Conservation (phyloP, 2,329 filamentous ascomycete species). For the Fusarium redolens region DNA sequence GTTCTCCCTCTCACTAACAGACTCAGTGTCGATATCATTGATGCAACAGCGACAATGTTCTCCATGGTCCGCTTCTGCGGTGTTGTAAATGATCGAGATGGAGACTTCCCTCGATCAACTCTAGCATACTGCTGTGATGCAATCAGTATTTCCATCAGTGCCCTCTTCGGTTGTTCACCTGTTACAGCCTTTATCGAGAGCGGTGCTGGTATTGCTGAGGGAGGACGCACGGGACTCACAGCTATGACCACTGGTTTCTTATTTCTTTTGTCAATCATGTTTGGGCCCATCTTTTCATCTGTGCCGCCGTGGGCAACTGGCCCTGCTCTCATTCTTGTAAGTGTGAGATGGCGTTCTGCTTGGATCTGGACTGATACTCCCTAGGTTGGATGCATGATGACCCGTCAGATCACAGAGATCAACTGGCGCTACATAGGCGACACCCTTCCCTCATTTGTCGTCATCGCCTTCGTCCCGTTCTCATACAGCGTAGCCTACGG, state of each 20-base stretch:
- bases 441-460: slow-evolving; percentile 81
- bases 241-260: slow-evolving; percentile 73
- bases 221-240: slow-evolving; percentile 75
- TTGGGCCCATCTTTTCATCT: slow-evolving; percentile 76
- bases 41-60: slow-evolving; percentile 77
- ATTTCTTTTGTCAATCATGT: slow-evolving; percentile 76
- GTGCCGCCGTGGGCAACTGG: slow-evolving; percentile 82
- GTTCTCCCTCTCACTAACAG: rapidly evolving
- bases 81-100: slow-evolving; percentile 67
- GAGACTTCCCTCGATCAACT: slow-evolving; percentile 83
- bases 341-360: rapidly evolving
- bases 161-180: slow-evolving; percentile 73
- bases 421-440: slow-evolving; percentile 87
- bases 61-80: slow-evolving; percentile 78
- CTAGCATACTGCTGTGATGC: slow-evolving; percentile 78
- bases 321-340: slow-evolving; percentile 74
- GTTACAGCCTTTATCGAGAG: slow-evolving; percentile 78
- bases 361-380: neutral
- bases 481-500: slow-evolving; percentile 86
- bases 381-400: slow-evolving; percentile 80
- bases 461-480: slow-evolving; percentile 83
- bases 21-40: slow-evolving; percentile 72
- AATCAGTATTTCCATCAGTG: slow-evolving; percentile 72
- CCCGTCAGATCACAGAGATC: slow-evolving; percentile 77
- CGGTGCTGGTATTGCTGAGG: slow-evolving; percentile 76